Percentiles rank a stretch among this genome's conserved stretches.
phyloP scores from a whole-genome alignment of 148 eudicot genomes.

The Diospyros kaki region DNA sequence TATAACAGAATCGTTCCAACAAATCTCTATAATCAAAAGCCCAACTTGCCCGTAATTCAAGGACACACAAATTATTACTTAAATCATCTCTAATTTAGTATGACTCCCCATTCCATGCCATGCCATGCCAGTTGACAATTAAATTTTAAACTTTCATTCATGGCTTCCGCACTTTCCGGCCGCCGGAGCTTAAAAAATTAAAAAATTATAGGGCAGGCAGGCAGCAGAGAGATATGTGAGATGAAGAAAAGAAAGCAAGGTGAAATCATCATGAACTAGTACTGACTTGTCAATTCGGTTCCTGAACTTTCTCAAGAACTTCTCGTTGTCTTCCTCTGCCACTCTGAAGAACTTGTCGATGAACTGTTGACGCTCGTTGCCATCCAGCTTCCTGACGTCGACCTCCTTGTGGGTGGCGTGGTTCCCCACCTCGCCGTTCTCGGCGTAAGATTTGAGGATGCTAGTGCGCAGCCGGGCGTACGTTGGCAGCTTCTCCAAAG shows the following conservation, averaged over 20 bases:
- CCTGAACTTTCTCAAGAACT: conserved; percentile 62
- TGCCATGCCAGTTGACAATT: too few relatives aligned
- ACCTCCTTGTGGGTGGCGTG: conserved; percentile 54
- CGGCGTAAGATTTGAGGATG: conserved; percentile 49
- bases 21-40: neutral
- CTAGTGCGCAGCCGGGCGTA: conserved; percentile 78
- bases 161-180: too few relatives aligned
- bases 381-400: conserved; percentile 72
- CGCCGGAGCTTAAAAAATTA: too few relatives aligned
- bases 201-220: too few relatives aligned
- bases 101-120: too few relatives aligned
- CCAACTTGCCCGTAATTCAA: too few relatives aligned
- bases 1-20: neutral
- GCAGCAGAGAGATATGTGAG: neutral
- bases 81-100: too few relatives aligned
- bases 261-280: too few relatives aligned
- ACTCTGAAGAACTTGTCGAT: conserved; percentile 75
- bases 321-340: conserved; percentile 91
- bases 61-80: too few relatives aligned
- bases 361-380: conserved; percentile 51
- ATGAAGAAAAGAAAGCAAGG: neutral
- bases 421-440: conserved; percentile 21
- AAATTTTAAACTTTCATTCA: too few relatives aligned
- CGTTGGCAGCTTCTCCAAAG: conserved; percentile 81
- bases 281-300: conserved; percentile 82